phyloP scores from a whole-genome alignment of 257 asterid genomes.

The Solanum peruvianum region DNA sequence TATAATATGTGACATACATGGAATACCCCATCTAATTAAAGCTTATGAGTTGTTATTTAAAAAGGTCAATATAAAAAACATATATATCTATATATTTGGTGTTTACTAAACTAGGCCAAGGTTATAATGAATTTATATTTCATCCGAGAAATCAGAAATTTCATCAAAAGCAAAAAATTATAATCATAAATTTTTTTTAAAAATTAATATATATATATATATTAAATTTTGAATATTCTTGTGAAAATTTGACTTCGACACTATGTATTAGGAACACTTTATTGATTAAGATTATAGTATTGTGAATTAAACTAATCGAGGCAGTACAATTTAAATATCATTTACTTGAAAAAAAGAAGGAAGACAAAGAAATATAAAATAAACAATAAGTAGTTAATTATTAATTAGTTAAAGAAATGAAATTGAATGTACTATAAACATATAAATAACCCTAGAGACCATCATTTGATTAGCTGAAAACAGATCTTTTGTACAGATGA shows the following conservation, averaged over 20 bases:
- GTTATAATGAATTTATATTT: not conserved
- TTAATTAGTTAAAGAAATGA: not conserved
- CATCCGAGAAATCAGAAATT: accelerated
- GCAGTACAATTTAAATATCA: too few species aligned
- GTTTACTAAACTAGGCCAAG: too few species aligned
- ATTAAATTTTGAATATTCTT: not conserved
- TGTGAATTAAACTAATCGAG: accelerated
- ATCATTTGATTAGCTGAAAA: slow-evolving; percentile 46
- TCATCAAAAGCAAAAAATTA: too few species aligned
- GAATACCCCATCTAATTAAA: not conserved
- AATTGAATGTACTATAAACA: slow-evolving; percentile 5
- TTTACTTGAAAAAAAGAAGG: not conserved
- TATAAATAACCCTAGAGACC: slow-evolving; percentile 14
- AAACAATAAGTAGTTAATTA: slow-evolving; percentile 25
- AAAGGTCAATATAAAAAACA: too few species aligned
- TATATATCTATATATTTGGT: too few species aligned
- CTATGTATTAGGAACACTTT: accelerated
- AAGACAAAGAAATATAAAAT: slow-evolving; percentile 21
- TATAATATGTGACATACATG: slow-evolving; percentile 7
- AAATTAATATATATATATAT: accelerated
- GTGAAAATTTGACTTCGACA: accelerated
- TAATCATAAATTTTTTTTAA: too few species aligned
- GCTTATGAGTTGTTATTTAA: too few species aligned
- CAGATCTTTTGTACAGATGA: slow-evolving; percentile 44
- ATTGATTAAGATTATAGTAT: not conserved